Evolutionary conservation across 441 rosid genomes (phyloP).

Genomic region (Syzygium syzygioides): DNA sequence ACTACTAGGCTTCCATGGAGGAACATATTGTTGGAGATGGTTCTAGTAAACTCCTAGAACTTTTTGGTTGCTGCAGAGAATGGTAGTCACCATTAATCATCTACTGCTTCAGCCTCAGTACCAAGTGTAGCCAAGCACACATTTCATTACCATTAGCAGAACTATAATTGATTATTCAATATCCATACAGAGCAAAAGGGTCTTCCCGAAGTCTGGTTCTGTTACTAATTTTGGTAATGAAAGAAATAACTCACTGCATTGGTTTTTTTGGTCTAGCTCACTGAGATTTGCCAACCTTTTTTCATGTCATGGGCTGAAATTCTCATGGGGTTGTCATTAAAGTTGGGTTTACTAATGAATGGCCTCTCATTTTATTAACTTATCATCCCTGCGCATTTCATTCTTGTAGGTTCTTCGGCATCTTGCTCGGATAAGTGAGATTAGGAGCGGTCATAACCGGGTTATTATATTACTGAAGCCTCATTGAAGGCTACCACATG

Average conservation of each 20-base stretch:
- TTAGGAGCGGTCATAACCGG: constrained; percentile 68
- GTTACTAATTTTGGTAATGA: background rate
- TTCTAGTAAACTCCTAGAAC: background rate
- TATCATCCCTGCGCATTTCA: background rate
- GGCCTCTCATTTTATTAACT: background rate
- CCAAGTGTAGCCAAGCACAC: background rate
- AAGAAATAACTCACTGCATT: background rate
- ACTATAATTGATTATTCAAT: background rate
- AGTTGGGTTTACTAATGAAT: background rate
- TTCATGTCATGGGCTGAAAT: background rate
- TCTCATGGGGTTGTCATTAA: background rate
- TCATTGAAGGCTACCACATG: constrained; percentile 16
- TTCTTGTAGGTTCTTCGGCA: constrained; percentile 76
- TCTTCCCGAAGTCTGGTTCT: background rate
- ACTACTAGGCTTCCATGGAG: background rate
- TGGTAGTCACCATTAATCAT: background rate
- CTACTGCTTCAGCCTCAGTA: background rate
- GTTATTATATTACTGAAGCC: constrained; percentile 70
- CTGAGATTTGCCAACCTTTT: background rate
- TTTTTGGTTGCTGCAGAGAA: background rate
- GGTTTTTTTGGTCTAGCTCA: background rate
- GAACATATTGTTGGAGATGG: background rate
- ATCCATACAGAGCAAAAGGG: background rate
- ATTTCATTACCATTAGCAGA: background rate
- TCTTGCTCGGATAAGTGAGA: constrained; percentile 85